A percentile compares a stretch with the other conserved stretches of the same genome.
phyloP scores from a whole-genome alignment of 345 rosid species.

The Conringia planisiliqua region DNA sequence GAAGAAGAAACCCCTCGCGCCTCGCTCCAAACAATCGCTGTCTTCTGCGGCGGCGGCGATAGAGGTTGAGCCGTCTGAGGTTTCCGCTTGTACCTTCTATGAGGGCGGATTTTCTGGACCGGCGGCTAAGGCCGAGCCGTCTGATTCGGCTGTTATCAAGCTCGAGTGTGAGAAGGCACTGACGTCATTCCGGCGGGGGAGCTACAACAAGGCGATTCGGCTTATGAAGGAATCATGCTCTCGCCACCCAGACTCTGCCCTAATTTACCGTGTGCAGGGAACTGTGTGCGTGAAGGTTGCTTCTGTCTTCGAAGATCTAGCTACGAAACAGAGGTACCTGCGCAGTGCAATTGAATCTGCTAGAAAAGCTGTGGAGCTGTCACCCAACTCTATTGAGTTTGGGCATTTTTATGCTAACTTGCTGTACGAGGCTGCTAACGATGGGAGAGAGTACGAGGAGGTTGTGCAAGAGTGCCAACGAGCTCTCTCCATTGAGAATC shows the following conservation, averaged over 20 bases:
- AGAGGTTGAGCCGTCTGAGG: constrained; percentile 27
- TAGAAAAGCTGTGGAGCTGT: constrained; percentile 61
- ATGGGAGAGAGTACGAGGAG: constrained; percentile 74
- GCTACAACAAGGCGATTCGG: constrained; percentile 78
- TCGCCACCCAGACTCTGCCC: constrained; percentile 59
- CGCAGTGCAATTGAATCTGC: constrained; percentile 76
- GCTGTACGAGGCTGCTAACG: constrained; percentile 76
- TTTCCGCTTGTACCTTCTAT: not conserved
- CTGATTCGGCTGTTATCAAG: constrained; percentile 43
- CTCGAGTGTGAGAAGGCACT: constrained; percentile 84
- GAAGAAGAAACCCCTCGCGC: constrained; percentile 57
- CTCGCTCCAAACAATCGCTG: constrained; percentile 55
- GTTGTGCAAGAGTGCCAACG: constrained; percentile 81
- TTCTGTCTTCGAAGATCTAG: constrained; percentile 66
- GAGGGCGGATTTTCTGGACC: constrained; percentile 3
- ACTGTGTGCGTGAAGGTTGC: constrained; percentile 74
- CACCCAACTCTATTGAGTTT: constrained; percentile 78
- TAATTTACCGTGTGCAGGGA: constrained; percentile 77
- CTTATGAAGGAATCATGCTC: constrained; percentile 74
- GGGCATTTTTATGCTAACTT: constrained; percentile 82
- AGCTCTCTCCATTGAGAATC: constrained; percentile 66
- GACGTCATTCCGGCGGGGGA: constrained; percentile 73
- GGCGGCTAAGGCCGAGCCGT: constrained; percentile 33
- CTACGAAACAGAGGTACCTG: constrained; percentile 63
- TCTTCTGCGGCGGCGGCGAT: constrained; percentile 26